Base-by-base conservation (phyloP, 1,284 basidiomycete genomes). In the Mycena sp. region DNA sequence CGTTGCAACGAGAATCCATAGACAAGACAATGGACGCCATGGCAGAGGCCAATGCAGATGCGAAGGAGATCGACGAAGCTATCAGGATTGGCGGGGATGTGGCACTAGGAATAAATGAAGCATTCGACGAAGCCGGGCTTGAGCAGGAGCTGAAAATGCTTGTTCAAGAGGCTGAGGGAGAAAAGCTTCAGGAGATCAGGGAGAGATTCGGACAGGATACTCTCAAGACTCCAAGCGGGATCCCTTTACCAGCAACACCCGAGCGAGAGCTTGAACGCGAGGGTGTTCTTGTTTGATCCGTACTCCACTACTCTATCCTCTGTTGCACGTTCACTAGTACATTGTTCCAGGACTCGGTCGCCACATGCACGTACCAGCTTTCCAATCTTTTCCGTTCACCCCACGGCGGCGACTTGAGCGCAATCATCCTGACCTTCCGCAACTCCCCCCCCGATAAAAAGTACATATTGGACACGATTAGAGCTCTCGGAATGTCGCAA, bases 21-120 rank as follows among this genome's bases (percentile, higher is more conserved):
- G 93, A 97, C 50, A 82, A 86, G 67, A 96, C 94, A 2, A 90
- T 98, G 85, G 93, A 96, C 32, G 90, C 89, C 3, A 84, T 99
- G 70, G 88, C 92, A 1, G 91, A 93, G 61, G 91, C 90, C 1
- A 89, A 94, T 64, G 87, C 88, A 0, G 89, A 94, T 71, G 92
- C 94, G 54, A 82, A 82, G 52, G 95, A 98, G 70, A 83, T 98
- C 28, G 91, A 97, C 70, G 86, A 93, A 29, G 88, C 89, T 2
- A 88, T 98, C 53, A 82, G 83, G 53, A 75, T 88, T 40, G 91
- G 89, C 23, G 86, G 85, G 1, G 85, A 90, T 64, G 78, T 87
- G 14, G 81, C 78, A 7, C 80, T 88, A 2, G 78, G 81, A n/a
- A 78, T 78, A 0, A 85, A 86, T 9, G 79, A 80, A 21, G 80